Evolutionary conservation across 2,329 filamentous ascomycete genomes (phyloP).

Genomic region (Phyllosticta capitalensis): DNA sequence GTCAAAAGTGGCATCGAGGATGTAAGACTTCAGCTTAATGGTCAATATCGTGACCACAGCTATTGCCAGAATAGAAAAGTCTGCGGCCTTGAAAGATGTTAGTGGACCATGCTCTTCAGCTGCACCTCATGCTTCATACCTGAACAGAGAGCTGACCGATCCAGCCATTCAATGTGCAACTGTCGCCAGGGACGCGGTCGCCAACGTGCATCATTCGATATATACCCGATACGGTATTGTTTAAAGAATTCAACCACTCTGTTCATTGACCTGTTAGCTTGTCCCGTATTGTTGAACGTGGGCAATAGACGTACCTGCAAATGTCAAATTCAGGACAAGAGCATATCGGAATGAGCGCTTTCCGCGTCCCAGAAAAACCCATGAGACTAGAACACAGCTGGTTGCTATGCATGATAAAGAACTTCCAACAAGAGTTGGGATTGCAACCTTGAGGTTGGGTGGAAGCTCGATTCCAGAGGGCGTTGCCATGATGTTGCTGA

Average conservation of each 20-base stretch:
- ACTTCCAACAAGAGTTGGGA: slow-evolving; percentile 19
- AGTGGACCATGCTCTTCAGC: not conserved
- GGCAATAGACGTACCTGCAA: slow-evolving; percentile 15
- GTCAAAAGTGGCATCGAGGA: slow-evolving; percentile 21
- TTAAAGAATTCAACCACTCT: slow-evolving; percentile 36
- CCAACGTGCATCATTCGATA: slow-evolving; percentile 21
- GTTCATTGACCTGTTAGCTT: slow-evolving; percentile 16
- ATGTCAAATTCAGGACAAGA: slow-evolving; percentile 18
- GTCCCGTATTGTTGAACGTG: not conserved
- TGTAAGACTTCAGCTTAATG: slow-evolving; percentile 27
- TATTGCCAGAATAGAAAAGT: slow-evolving; percentile 37
- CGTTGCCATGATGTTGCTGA: not conserved
- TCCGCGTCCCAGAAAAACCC: slow-evolving; percentile 14
- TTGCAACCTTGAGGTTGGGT: slow-evolving; percentile 1
- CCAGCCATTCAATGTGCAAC: slow-evolving; percentile 37
- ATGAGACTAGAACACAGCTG: slow-evolving; percentile 15
- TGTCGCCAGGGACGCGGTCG: slow-evolving; percentile 21
- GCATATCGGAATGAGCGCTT: slow-evolving; percentile 19
- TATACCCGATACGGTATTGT: slow-evolving; percentile 36
- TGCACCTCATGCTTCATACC: slow-evolving; percentile 15
- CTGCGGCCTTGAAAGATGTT: slow-evolving; percentile 17
- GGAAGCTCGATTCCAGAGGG: not conserved
- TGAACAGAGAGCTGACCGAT: slow-evolving; percentile 39
- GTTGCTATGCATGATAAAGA: slow-evolving; percentile 17
- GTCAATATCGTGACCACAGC: slow-evolving; percentile 35